These are phyloP conservation scores for Aureoboletus auriporus DNA, from an alignment of 768 basidiomycete species.

Conservation along the genomic window DNA sequence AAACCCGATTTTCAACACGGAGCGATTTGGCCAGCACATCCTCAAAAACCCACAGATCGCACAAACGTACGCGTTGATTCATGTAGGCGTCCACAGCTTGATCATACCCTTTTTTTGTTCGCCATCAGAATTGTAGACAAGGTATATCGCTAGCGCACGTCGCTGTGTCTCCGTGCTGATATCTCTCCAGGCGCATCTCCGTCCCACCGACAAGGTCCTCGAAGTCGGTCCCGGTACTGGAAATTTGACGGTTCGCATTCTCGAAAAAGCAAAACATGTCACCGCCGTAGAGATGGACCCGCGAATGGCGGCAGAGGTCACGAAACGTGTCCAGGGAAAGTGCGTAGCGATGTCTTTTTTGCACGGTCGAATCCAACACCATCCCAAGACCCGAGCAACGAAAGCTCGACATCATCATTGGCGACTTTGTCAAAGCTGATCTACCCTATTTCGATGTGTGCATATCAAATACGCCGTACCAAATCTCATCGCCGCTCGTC, in stretches of 20 bases:
- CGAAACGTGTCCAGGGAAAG: slow-evolving; percentile 98
- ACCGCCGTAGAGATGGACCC: slow-evolving; percentile 98
- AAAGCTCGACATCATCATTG: slow-evolving; percentile 92
- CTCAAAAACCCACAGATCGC: slow-evolving; percentile 91
- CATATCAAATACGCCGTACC: slow-evolving; percentile 98
- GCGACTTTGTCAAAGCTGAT: slow-evolving; percentile 98
- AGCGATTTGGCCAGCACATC: slow-evolving; percentile 96
- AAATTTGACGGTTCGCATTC: slow-evolving; percentile 89
- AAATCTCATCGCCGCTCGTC: slow-evolving; percentile 96
- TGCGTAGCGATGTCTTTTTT: slow-evolving; percentile 45
- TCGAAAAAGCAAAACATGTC: slow-evolving; percentile 89
- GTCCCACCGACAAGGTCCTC: slow-evolving; percentile 92
- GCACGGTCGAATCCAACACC: not conserved
- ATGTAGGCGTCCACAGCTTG: slow-evolving; percentile 17
- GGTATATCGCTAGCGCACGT: slow-evolving; percentile 26
- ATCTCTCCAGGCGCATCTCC: slow-evolving; percentile 69
- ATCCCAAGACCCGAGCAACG: slow-evolving; percentile 81
- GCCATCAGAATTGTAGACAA: slow-evolving; percentile 58
- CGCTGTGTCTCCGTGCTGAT: slow-evolving; percentile 1
- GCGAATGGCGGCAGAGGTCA: slow-evolving; percentile 96
- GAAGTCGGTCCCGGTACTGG: slow-evolving; percentile 98
- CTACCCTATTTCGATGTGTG: slow-evolving; percentile 98
- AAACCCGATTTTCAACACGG: slow-evolving; percentile 94
- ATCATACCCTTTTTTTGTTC: slow-evolving; percentile 8
- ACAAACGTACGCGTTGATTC: slow-evolving; percentile 60